Evolutionary conservation across 805 yeast genomes (phyloP).

Genomic region (Candida piceae): DNA sequence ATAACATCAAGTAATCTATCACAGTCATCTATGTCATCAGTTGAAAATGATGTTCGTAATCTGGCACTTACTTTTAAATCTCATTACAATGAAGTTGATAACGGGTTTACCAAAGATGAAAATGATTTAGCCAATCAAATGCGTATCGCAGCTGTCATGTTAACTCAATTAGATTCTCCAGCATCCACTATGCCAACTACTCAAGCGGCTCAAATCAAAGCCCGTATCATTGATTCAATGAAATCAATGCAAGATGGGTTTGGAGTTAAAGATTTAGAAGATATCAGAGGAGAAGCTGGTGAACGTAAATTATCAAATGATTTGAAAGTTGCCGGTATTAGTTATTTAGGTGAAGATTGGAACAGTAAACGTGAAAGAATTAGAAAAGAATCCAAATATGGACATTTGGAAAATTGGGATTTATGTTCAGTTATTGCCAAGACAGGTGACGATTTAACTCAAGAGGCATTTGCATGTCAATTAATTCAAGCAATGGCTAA

Average conservation of each 20-base stretch:
- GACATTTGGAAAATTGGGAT: constrained; percentile 91
- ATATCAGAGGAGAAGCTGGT: constrained; percentile 70
- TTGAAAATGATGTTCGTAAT: constrained; percentile 20
- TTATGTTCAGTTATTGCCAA: constrained; percentile 92
- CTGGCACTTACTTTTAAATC: constrained; percentile 25
- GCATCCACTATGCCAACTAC: constrained; percentile 47
- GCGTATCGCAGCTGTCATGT: constrained; percentile 94
- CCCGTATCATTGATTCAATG: constrained; percentile 67
- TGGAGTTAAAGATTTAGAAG: constrained; percentile 46
- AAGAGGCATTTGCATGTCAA: constrained; percentile 97
- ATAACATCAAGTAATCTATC: not conserved
- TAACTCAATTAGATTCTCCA: constrained; percentile 74
- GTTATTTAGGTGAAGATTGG: constrained; percentile 92
- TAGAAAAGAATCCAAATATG: constrained; percentile 69
- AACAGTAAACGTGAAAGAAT: constrained; percentile 73
- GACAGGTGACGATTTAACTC: constrained; percentile 92
- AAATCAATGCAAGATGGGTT: constrained; percentile 68
- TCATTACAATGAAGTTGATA: constrained; percentile 18
- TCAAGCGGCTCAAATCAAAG: constrained; percentile 63
- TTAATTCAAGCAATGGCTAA: constrained; percentile 80
- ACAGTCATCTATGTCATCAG: constrained; percentile 2
- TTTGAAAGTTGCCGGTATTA: constrained; percentile 73
- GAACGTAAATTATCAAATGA: constrained; percentile 91
- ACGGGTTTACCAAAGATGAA: constrained; percentile 21
- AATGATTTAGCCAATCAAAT: constrained; percentile 79